phyloP scores from a whole-genome alignment of 2,329 filamentous ascomycete species.

The Cylindrodendrum hubeiense region DNA sequence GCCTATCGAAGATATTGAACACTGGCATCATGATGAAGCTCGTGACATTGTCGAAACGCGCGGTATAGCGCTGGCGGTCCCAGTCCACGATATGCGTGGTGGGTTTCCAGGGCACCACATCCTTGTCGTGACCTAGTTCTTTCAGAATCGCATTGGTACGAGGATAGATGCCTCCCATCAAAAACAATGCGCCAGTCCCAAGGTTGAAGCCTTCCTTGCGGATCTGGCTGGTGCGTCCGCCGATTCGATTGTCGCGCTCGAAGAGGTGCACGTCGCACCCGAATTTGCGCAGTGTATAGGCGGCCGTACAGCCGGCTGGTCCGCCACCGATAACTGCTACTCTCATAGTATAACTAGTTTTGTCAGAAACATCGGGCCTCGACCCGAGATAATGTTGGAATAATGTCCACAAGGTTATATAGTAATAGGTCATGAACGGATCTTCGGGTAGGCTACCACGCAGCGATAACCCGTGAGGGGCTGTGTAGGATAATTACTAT shows the following conservation, averaged over 20 bases:
- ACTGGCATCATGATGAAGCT: not conserved
- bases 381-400: not conserved
- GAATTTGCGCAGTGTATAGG: not conserved
- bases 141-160: conserved; percentile 2
- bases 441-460: not conserved
- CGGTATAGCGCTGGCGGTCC: conserved; percentile 6
- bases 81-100: not conserved
- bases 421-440: not conserved
- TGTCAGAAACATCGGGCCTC: not conserved
- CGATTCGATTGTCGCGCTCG: not conserved
- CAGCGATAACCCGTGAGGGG: too few species aligned
- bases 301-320: not conserved
- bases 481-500: too few species aligned
- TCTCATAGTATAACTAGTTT: not conserved
- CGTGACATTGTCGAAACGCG: not conserved
- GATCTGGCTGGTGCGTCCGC: conserved; percentile 1
- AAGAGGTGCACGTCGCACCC: not conserved
- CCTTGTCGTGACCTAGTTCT: not conserved
- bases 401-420: not conserved
- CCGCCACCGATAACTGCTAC: not conserved
- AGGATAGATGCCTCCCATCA: conserved; percentile 5
- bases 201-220: conserved; percentile 2
- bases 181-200: not conserved
- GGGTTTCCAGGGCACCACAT: not conserved
- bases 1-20: not conserved